Evolutionary conservation across 2,329 filamentous ascomycete genomes (phyloP), one percentile per base, ranked within the genome.

Genomic region (Colletotrichum sp.): DNA sequence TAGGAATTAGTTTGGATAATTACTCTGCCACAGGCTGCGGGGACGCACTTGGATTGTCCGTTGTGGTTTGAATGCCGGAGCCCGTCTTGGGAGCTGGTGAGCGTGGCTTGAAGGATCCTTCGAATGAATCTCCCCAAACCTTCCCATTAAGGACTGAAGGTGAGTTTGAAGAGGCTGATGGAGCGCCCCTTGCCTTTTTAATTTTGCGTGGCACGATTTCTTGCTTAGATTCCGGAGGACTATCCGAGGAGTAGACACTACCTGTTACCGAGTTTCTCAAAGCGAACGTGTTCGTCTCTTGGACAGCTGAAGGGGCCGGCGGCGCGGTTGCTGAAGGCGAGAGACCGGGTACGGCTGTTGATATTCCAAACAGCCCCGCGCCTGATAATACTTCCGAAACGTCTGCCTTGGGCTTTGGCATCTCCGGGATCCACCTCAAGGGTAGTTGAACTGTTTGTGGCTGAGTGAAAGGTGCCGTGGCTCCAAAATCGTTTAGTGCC

Each of bases 1-100:
- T 14, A n/a, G 0, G 39, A 43, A n/a, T 43, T 10, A 2, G 39
- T 18, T n/a, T 0, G 18, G 4, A n/a, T 10, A 2, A 4, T 7
- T 10, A 10, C 18, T 43, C 18, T 43, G 18, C 39, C 18, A 18
- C 8, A 6, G 18, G 18, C 39, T 9, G 0, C 4, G 8, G 8
- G 10, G 39, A 48, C 18, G 39, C 39, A 48, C 18, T 48, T 48
- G 18, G 9, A 14, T 43, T 43, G 7, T n/a, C 1, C 18, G 0
- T n/a, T n/a, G 18, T 48, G 39, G 0, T n/a, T 48, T 12, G 8
- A 12, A 48, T 3, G 18, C 18, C 18, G n/a, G 18, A 6, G 9
- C 39, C 5, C 9, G 1, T 48, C 39, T 48, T 48, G 9, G 39
- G 18, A 48, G 18, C 18, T n/a, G 39, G 18, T 43, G 39, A 48